Base-by-base conservation (phyloP, 169 alveolate genomes). In the Eimeria tenella region DNA sequence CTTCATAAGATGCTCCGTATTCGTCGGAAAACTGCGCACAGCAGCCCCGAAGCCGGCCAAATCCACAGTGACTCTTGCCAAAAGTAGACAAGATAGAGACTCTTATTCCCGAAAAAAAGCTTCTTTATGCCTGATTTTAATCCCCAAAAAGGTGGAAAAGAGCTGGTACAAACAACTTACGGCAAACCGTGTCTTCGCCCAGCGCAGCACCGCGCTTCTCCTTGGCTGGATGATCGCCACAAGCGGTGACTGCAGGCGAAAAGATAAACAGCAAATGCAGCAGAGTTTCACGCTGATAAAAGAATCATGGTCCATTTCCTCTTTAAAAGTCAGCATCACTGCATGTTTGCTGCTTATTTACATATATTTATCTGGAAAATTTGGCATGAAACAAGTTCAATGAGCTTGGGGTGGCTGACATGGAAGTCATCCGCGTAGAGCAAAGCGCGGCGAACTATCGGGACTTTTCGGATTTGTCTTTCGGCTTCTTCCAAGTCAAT, bases 401-500 rank as follows among this genome's bases (percentile, higher is more conserved):
- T 73, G 31, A 42, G 11, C 5, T 15, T 3, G 31, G 77, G 77
- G n/a, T n/a, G 68, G 56, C 90, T 83, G 23, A 83, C 90, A 62
- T 83, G 77, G 49, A 83, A 83, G 79, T 83, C 90, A 42, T 83
- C 90, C 21, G 53, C 90, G 60, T 83, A 83, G 49, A 83, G 31
- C 62, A 83, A 50, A n/a, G 60, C 90, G 25, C 90, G 68, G 58
- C 53, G 68, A 9, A 83, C 90, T 7, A 83, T 60, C 5, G 68
- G 90, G 10, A 83, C 90, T 25, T 83, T 83, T 42, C 75, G 62
- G 60, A 83, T 56, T 62, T 83, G 90, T 25, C 90, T 23, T 17
- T 83, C 90, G 15, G 90, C 90, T 83, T 83, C 90, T 83, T 83
- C 90, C n/a, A 83, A 52, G 90, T 83, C 90, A 31, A 83, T 83